Conservation (phyloP, 1,284 basidiomycete species). For the Sutorius eximius region DNA sequence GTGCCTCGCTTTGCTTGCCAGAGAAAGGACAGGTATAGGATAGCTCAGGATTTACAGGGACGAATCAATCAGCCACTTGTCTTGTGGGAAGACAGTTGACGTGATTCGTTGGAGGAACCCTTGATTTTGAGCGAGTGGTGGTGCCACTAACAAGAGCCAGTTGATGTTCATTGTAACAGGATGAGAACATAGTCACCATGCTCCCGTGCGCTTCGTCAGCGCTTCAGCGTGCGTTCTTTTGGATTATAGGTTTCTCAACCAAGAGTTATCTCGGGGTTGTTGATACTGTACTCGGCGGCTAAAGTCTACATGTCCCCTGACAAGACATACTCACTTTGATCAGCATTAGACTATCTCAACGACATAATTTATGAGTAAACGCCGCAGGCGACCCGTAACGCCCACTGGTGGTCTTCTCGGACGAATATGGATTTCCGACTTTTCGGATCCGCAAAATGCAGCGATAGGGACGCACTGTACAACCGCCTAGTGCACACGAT, state of each 20-base stretch:
- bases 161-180: too few species aligned
- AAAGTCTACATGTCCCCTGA: background rate
- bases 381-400: background rate
- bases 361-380: background rate
- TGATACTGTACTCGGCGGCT: background rate
- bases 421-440: too few species aligned
- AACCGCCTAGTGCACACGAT: background rate
- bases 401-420: background rate
- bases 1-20: background rate
- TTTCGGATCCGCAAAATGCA: too few species aligned
- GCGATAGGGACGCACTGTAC: too few species aligned
- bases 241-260: too few species aligned
- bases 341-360: background rate
- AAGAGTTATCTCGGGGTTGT: background rate
- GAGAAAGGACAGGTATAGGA: background rate
- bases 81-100: too few species aligned
- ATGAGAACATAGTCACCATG: too few species aligned
- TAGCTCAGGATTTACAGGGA: background rate
- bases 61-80: too few species aligned
- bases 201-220: too few species aligned
- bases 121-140: too few species aligned
- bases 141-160: too few species aligned
- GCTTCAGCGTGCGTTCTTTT: background rate
- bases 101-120: too few species aligned
- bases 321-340: background rate